Conservation (phyloP, 768 basidiomycete genomes). For the Pleurotus cornucopiae region DNA sequence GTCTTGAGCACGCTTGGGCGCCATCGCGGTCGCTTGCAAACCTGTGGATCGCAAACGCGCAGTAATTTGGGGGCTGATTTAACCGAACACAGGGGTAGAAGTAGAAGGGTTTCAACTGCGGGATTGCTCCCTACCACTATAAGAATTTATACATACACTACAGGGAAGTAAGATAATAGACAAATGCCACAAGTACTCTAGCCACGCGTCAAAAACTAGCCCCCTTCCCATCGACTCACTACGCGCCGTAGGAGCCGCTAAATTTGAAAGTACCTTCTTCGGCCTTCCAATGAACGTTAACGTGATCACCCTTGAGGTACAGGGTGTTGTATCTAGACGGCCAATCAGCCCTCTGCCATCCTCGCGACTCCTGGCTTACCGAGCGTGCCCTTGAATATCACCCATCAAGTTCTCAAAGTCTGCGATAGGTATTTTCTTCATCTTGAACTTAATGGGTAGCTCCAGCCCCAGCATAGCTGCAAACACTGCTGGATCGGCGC, state of each 20-base stretch:
- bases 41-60: too few species aligned
- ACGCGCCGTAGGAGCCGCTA: slow-evolving; percentile 44
- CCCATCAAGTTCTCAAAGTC: slow-evolving; percentile 33
- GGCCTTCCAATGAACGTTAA: slow-evolving; percentile 41
- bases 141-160: too few species aligned
- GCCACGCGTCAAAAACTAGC: not conserved
- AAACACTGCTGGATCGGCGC: slow-evolving; percentile 42
- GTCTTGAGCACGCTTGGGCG: not conserved
- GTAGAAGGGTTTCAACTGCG: too few species aligned
- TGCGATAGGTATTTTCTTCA: slow-evolving; percentile 36
- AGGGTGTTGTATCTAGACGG: slow-evolving; percentile 33
- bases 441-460: slow-evolving; percentile 45
- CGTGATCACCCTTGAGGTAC: slow-evolving; percentile 32
- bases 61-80: too few species aligned
- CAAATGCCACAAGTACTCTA: not conserved
- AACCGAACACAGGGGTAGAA: too few species aligned
- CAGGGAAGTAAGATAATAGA: too few species aligned
- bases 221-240: not conserved
- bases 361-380: slow-evolving; percentile 19
- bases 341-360: not conserved
- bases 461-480: slow-evolving; percentile 36
- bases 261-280: slow-evolving; percentile 54
- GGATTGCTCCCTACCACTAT: too few species aligned
- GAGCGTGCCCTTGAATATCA: slow-evolving; percentile 25
- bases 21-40: not conserved